A percentile compares a stretch with the other conserved stretches of the same genome.
Conservation (phyloP, 2,329 filamentous ascomycete species). For the Albifimbria verrucaria region DNA sequence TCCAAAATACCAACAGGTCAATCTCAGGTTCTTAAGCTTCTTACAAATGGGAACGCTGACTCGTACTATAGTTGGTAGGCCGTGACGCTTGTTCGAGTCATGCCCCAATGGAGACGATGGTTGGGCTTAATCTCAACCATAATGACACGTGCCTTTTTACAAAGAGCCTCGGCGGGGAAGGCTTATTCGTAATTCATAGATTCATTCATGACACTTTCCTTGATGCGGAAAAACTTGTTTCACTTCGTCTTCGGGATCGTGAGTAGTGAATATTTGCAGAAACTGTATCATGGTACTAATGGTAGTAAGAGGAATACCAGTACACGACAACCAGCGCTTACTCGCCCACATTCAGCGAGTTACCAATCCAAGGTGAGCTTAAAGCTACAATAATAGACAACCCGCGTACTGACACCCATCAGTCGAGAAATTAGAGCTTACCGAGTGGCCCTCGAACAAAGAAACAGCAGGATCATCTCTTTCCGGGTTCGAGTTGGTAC, state of each 20-base stretch:
- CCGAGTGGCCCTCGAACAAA: not conserved
- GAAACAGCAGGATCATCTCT: constrained; percentile 3
- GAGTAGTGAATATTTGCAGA: not conserved
- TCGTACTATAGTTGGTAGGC: not conserved
- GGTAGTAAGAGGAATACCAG: constrained; percentile 5
- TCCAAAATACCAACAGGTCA: not conserved
- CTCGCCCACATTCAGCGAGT: constrained; percentile 4
- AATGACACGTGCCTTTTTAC: constrained; percentile 5
- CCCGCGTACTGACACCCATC: not conserved
- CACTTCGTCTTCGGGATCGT: not conserved
- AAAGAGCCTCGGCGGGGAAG: constrained; percentile 1
- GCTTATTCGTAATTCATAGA: constrained; percentile 1
- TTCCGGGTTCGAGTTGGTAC: constrained; percentile 2
- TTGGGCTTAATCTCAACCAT: constrained; percentile 6
- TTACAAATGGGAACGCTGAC: not conserved
- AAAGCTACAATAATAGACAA: too few relatives aligned
- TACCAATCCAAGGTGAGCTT: constrained; percentile 1
- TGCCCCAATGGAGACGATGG: constrained; percentile 1
- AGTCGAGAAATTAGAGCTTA: not conserved
- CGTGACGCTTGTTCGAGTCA: constrained; percentile 2
- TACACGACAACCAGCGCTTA: constrained; percentile 5
- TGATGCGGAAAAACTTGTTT: not conserved
- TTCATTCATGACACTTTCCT: constrained; percentile 3
- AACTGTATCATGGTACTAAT: not conserved
- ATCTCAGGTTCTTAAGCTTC: not conserved